Evolutionary conservation across 305 asterid genomes (phyloP).

Genomic region (Petunia hybrid): DNA sequence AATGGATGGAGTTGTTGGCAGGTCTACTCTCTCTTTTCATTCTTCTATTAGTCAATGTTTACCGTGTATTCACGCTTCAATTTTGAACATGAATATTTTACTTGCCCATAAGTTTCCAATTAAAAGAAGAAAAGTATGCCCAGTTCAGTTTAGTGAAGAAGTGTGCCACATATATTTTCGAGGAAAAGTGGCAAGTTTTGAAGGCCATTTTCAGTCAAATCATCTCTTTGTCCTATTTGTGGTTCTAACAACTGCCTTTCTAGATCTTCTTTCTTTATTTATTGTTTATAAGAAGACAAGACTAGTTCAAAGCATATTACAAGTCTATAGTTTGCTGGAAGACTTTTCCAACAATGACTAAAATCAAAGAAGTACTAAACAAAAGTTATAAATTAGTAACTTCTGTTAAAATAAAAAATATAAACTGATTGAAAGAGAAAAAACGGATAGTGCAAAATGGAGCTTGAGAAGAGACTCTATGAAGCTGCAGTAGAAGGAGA

Average conservation of each 20-base stretch:
- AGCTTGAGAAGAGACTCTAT: conserved; percentile 34
- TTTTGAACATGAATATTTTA: background rate
- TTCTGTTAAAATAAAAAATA: no score
- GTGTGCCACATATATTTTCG: background rate
- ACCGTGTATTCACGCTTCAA: background rate
- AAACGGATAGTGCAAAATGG: conserved; percentile 33
- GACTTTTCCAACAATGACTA: background rate
- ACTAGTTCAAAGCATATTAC: background rate
- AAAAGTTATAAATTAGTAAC: no score
- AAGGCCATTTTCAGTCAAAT: background rate
- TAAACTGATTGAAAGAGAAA: no score
- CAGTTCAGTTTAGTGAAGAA: no score
- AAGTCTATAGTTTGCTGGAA: background rate
- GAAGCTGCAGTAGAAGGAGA: conserved; percentile 45
- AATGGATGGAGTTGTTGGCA: no score
- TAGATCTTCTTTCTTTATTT: background rate
- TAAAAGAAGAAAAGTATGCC: no score
- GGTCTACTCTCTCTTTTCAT: no score
- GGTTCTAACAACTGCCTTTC: background rate
- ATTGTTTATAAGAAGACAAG: background rate
- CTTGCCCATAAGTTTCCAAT: background rate
- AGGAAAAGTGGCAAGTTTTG: background rate
- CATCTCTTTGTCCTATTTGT: background rate
- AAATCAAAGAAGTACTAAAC: background rate
- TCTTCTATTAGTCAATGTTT: background rate